Evolutionary conservation across 345 rosid species (phyloP), one percentile per base, ranked within the genome.

Genomic region (Passiflora organensis): DNA sequence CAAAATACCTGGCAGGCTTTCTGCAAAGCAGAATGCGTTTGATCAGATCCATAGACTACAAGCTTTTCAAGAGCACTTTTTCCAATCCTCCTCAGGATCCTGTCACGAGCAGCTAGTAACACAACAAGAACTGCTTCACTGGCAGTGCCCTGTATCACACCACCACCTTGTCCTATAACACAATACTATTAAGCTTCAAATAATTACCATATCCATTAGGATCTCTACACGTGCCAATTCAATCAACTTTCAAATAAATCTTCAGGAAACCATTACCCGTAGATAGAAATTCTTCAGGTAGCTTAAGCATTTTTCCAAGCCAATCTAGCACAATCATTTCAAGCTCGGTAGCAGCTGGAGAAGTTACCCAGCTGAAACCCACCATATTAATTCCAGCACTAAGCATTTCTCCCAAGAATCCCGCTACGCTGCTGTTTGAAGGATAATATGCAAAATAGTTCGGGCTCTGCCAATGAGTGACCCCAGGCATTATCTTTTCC

Each of bases 391-490:
- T 75, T 68, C 91, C 96, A 69, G 95, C 89, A 53, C 93, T 85
- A 55, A 91, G 82, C 98, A 91, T 91, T 72, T 87, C 97, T 56
- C 96, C 97, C 74, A 91, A 53, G 66, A 91, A 87, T 17, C 97
- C 97, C 0, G 95, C 95, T 22, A 91, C 72, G 22, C 96, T 91
- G 60, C 95, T 79, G 48, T 83, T 91, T 0, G 98, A 79, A 69
- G 96, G 98, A 64, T 72, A 85, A 63, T 91, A 91, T 1, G 91
- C 96, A 54, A 82, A 91, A 63, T 69, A 85, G 55, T 67, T 82
- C 0, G 96, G 96, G 55, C 93, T 91, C 63, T 88, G 95, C 98
- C 98, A 91, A 55, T 91, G 96, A 3, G 96, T 87, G 48, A 80
- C 73, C 41, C 96, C 96, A 1, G 95, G 96, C 25, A 91, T 56